Evolutionary conservation across 1,284 basidiomycete species (phyloP).

Genomic region (Fistulinella cinereoalba): DNA sequence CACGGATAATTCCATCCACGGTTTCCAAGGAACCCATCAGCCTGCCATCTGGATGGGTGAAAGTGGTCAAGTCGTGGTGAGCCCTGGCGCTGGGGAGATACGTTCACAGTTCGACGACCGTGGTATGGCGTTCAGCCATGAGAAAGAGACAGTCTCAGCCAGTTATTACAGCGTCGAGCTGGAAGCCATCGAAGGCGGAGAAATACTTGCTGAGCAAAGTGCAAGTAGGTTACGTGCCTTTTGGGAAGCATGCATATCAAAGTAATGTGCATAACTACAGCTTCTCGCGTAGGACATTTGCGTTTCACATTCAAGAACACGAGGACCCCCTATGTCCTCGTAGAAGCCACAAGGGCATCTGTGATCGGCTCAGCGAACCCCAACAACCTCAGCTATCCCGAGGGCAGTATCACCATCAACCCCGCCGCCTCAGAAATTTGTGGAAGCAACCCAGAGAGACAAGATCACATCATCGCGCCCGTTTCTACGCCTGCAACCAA

Average conservation of each 20-base stretch:
- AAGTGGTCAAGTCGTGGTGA: conserved; percentile 63
- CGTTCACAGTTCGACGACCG: conserved; percentile 56
- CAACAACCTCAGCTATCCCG: conserved; percentile 59
- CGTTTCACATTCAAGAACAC: conserved; percentile 63
- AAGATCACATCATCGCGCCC: conserved; percentile 70
- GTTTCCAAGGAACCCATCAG: conserved; percentile 78
- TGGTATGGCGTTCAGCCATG: conserved; percentile 56
- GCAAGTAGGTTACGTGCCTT: conserved; percentile 52
- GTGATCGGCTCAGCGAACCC: conserved; percentile 59
- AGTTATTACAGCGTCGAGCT: conserved; percentile 69
- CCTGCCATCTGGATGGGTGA: conserved; percentile 93
- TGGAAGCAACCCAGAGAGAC: conserved; percentile 71
- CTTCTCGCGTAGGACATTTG: conserved; percentile 76
- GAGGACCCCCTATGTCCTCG: conserved; percentile 55
- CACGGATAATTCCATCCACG: conserved; percentile 61
- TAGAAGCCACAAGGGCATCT: conserved; percentile 67
- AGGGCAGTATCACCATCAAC: conserved; percentile 55
- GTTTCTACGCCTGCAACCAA: conserved; percentile 47
- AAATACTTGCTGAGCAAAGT: conserved; percentile 61
- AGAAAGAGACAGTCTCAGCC: conserved; percentile 59
- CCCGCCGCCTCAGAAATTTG: conserved; percentile 53
- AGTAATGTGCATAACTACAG: conserved; percentile 35
- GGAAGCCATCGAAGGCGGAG: conserved; percentile 48
- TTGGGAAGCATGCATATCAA: neutral
- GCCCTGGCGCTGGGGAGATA: conserved; percentile 56